A percentile compares a stretch with the other conserved stretches of the same genome.
These are phyloP conservation scores for Diphasiastrum complanatum DNA, from an alignment of 83 land plant genomes.

Conservation along the genomic window DNA sequence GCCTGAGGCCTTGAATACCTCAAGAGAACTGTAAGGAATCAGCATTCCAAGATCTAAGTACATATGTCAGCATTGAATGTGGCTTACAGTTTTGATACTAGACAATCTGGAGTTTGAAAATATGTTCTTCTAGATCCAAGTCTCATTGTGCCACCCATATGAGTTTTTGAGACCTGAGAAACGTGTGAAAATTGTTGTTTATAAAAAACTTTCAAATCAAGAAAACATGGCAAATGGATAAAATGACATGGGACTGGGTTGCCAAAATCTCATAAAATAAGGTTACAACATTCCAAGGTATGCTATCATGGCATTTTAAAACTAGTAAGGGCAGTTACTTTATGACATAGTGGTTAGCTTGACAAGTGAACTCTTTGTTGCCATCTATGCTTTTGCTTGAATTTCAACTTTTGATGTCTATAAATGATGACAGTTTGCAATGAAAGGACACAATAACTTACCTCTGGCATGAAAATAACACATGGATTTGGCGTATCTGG, in stretches of 20 bases:
- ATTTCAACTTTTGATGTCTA: too few relatives aligned
- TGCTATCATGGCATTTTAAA: too few relatives aligned
- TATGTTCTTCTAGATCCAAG: conserved; percentile 88
- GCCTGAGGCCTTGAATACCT: too few relatives aligned
- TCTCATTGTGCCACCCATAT: conserved; percentile 96
- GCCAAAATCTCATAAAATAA: background rate
- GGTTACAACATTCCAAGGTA: too few relatives aligned
- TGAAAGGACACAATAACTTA: conserved; percentile 6
- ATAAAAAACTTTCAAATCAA: conserved; percentile 1
- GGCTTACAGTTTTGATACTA: conserved; percentile 68
- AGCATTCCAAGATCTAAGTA: too few relatives aligned
- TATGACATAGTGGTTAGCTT: too few relatives aligned
- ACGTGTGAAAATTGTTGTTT: too few relatives aligned
- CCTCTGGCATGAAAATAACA: conserved; percentile 97
- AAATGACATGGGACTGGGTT: background rate
- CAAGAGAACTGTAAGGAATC: too few relatives aligned
- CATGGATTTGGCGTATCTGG: conserved; percentile 62
- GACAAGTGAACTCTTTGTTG: background rate
- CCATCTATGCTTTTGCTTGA: too few relatives aligned
- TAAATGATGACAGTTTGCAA: background rate
- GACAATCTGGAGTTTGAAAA: conserved; percentile 53
- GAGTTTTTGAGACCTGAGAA: conserved; percentile 78
- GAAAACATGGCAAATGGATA: background rate
- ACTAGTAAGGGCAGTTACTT: too few relatives aligned
- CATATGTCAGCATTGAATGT: background rate